A percentile compares a stretch with the other conserved stretches of the same genome.
Conservation (phyloP, 2,329 filamentous ascomycete species). For the Paecilomyces formosus region DNA sequence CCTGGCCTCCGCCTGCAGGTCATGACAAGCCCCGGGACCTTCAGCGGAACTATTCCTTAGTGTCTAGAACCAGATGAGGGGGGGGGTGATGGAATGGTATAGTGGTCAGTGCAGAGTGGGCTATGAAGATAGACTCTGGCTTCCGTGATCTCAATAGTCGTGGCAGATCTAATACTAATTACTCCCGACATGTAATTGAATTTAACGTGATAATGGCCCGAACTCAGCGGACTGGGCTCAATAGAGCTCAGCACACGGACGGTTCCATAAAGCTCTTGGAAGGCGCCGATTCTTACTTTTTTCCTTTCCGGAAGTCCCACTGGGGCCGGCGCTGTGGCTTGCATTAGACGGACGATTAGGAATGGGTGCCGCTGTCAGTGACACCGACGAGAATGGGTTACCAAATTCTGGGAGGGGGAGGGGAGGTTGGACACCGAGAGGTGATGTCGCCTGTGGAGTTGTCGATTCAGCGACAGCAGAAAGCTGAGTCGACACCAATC, state of each 20-base stretch:
- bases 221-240: slow-evolving; percentile 3
- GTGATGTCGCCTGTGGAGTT: slow-evolving; percentile 4
- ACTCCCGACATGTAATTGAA: neutral
- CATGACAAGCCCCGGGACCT: slow-evolving; percentile 5
- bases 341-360: slow-evolving; percentile 21
- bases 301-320: slow-evolving; percentile 6
- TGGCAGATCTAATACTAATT: slow-evolving; percentile 4
- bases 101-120: neutral
- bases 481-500: slow-evolving; percentile 17
- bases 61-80: slow-evolving; percentile 5
- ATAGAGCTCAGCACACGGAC: neutral
- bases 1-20: slow-evolving; percentile 10
- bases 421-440: slow-evolving; percentile 2
- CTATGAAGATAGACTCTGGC: neutral
- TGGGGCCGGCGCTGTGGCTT: slow-evolving; percentile 19
- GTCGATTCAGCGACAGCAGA: slow-evolving; percentile 3
- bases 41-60: neutral
- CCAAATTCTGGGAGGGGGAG: slow-evolving; percentile 8
- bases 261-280: slow-evolving; percentile 1
- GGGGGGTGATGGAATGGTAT: neutral
- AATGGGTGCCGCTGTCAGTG: slow-evolving; percentile 20
- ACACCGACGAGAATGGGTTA: slow-evolving; percentile 14
- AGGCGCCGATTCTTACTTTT: slow-evolving; percentile 3
- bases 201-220: slow-evolving; percentile 1
- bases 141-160: slow-evolving; percentile 7